These are phyloP conservation scores for Aspergillus oerlinghausenensis DNA, from an alignment of 2,329 filamentous ascomycete species.

Conservation along the genomic window DNA sequence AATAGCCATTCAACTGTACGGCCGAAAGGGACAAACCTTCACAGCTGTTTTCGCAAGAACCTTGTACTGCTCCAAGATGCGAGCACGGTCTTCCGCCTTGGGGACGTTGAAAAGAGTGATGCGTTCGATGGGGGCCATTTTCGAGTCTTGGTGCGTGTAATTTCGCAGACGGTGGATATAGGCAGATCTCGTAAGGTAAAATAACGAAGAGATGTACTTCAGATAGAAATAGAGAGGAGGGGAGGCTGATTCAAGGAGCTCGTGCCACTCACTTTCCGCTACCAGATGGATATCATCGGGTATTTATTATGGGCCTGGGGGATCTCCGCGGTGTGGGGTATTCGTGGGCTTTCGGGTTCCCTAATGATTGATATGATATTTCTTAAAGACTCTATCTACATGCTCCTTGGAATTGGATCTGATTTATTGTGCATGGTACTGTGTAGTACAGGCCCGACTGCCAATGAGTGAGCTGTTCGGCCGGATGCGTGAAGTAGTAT, in stretches of 20 bases:
- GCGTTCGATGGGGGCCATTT: slow-evolving; percentile 43
- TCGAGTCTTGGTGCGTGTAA: not conserved
- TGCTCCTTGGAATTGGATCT: not conserved
- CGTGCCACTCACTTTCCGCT: not conserved
- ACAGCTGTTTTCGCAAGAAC: slow-evolving; percentile 39
- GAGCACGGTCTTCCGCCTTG: slow-evolving; percentile 40
- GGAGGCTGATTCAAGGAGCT: not conserved
- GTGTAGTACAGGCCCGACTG: not conserved
- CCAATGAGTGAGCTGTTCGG: not conserved
- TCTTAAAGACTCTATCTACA: not conserved
- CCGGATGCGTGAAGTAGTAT: not conserved
- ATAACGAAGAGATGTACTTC: not conserved
- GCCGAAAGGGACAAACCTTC: slow-evolving; percentile 32
- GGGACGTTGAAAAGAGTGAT: slow-evolving; percentile 53
- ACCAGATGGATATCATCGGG: not conserved
- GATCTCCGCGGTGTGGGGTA: not conserved
- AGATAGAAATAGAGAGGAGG: not conserved
- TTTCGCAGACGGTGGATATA: not conserved
- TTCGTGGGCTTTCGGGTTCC: not conserved
- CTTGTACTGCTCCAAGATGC: slow-evolving; percentile 44
- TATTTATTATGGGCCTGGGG: not conserved
- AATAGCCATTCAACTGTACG: not conserved
- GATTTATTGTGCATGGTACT: not conserved
- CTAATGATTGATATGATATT: no score
- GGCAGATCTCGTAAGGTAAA: not conserved